Conservation (phyloP, 306 rosid genomes). For the Begonia peltatifolia region DNA sequence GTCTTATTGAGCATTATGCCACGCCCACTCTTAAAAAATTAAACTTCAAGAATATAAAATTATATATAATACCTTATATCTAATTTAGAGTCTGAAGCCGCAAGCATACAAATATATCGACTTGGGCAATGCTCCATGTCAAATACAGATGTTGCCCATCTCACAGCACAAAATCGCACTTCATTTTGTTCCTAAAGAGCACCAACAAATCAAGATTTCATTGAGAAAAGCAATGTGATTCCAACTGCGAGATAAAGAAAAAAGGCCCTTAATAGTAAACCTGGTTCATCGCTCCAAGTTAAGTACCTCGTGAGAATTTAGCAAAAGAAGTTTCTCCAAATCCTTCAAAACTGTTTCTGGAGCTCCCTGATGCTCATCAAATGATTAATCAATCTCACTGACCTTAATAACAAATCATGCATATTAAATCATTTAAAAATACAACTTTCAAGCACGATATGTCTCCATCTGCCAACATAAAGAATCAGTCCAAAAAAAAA, state of each 20-base stretch:
- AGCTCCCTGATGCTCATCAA: slow-evolving; percentile 50
- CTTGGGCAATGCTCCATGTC: slow-evolving; percentile 81
- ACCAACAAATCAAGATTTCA: slow-evolving; percentile 13
- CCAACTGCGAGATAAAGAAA: slow-evolving; percentile 1
- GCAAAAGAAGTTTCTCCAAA: slow-evolving; percentile 66
- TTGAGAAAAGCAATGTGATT: slow-evolving; percentile 1
- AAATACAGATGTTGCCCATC: slow-evolving; percentile 88
- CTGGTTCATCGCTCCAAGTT: not conserved
- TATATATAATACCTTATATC: slow-evolving; percentile 59
- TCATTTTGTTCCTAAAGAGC: slow-evolving; percentile 76
- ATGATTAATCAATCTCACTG: not conserved
- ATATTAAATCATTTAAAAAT: no score
- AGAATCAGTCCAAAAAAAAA: no score
- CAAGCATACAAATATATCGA: slow-evolving; percentile 82
- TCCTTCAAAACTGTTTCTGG: slow-evolving; percentile 51
- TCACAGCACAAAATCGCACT: slow-evolving; percentile 69
- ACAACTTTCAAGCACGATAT: no score
- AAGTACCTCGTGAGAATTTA: slow-evolving; percentile 60
- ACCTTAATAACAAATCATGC: no score
- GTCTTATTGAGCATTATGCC: no score
- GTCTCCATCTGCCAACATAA: no score
- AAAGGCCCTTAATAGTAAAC: no score
- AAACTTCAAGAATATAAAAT: slow-evolving; percentile 2
- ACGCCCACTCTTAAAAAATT: no score
- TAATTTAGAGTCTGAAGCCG: slow-evolving; percentile 68